Percentiles rank a stretch among this genome's conserved stretches.
These are phyloP conservation scores for Rutstroemia sp. DNA, from an alignment of 2,329 filamentous ascomycete genomes.

Conservation along the genomic window DNA sequence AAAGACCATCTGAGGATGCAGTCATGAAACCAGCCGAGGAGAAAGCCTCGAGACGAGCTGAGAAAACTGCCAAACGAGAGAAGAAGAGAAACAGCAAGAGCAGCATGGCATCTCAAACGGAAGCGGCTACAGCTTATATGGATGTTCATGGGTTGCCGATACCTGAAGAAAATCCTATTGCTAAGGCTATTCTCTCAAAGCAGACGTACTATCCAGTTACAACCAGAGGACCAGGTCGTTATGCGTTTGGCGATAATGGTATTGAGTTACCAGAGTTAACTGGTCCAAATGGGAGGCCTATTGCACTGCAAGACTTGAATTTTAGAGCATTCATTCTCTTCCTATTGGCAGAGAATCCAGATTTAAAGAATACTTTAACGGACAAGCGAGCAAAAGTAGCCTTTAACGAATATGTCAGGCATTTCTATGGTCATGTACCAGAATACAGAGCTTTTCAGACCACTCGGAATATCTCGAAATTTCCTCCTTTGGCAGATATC, in stretches of 20 bases:
- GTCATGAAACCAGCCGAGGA: no score
- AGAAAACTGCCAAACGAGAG: neutral
- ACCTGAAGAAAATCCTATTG: neutral
- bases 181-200: neutral
- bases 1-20: no score
- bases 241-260: neutral
- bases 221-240: neutral
- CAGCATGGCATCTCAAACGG: neutral
- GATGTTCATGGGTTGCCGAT: conserved; percentile 8
- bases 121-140: neutral
- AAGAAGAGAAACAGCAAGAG: neutral
- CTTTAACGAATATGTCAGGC: conserved; percentile 4
- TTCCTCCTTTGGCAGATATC: neutral
- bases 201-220: conserved; percentile 3
- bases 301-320: conserved; percentile 8
- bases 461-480: neutral
- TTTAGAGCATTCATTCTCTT: conserved; percentile 1
- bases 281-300: conserved; percentile 4
- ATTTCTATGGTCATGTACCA: conserved; percentile 9
- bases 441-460: neutral
- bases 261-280: neutral
- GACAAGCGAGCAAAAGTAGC: conserved; percentile 5
- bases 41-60: neutral
- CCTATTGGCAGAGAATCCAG: conserved; percentile 8
- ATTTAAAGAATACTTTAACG: neutral